Evolutionary conservation across 805 yeast species (phyloP), one percentile per base, ranked within the genome.

Genomic region (Suhomyces sp.): DNA sequence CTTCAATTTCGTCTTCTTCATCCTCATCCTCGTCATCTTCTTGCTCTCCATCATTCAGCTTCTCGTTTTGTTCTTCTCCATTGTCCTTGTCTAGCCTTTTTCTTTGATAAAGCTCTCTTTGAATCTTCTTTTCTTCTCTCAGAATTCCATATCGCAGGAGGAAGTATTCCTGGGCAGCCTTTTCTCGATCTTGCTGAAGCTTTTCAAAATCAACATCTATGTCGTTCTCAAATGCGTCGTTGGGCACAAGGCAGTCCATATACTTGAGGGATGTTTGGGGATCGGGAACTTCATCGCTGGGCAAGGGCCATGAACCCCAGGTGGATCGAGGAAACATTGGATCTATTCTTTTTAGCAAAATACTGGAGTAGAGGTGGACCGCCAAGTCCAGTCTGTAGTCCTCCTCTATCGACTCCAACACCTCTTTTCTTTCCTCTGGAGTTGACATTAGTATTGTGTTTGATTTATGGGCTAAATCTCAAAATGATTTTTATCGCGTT

Each of bases 291-390:
- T 57, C 53, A 1, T 61, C 58, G 2, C 46, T 8, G 0, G 69
- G 60, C 38, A 77, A 62, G 1, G 93, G 93, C 93, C 93, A 87
- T 4, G 76, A 62, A 0, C 81, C 62, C 85, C 88, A 86, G 49
- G 62, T 51, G 46, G 58, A 45, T 49, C 56, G 48, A 45, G 79
- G 79, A 69, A 73, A 72, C 54, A 51, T 36, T 49, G 66, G 72
- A 66, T 68, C 68, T 48, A 68, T 68, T 45, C 60, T 67, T 52
- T 69, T 79, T 50, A 77, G 65, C 27, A 88, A 69, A 53, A 73
- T 72, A 0, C 84, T 63, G 23, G 87, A 79, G 63, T 86, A 88
- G 3, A 89, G 66, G 67, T 88, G 96, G 2, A 82, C 61, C 0
- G 87, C 78, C 29, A 88, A 67, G 65, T 88, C 91, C 10, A 67